A percentile compares a stretch with the other conserved stretches of the same genome.
These are phyloP conservation scores for Alternaria sp. DNA, from an alignment of 2,329 filamentous ascomycete genomes.

Conservation along the genomic window DNA sequence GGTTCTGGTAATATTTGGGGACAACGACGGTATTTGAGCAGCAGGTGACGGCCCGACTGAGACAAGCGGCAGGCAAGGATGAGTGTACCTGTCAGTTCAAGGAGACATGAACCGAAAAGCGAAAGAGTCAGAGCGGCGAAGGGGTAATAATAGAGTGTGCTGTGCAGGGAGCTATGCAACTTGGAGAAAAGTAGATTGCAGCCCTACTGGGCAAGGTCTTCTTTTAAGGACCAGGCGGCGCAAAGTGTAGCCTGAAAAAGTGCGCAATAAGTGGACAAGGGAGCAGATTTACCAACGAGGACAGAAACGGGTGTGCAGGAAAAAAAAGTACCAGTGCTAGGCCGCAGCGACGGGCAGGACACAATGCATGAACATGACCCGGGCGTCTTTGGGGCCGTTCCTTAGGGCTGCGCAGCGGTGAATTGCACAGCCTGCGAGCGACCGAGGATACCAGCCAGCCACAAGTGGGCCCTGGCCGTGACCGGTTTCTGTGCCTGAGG, in stretches of 20 bases:
- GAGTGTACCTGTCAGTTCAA: conserved; percentile 25
- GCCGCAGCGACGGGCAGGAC: conserved; percentile 34
- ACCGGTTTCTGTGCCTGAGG: conserved; percentile 41
- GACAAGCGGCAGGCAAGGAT: conserved; percentile 37
- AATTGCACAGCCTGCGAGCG: conserved; percentile 47
- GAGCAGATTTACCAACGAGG: conserved; percentile 25
- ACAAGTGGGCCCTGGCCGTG: conserved; percentile 33
- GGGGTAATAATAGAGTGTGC: conserved; percentile 31
- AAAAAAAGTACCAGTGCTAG: conserved; percentile 32
- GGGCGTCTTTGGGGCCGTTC: conserved; percentile 35
- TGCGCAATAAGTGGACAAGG: conserved; percentile 33
- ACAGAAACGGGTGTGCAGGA: conserved; percentile 22
- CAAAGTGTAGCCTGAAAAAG: conserved; percentile 47
- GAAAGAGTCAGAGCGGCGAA: conserved; percentile 39
- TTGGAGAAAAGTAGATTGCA: conserved; percentile 31
- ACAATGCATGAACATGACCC: conserved; percentile 36
- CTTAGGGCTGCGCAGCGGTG: conserved; percentile 34
- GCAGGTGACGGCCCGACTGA: conserved; percentile 38
- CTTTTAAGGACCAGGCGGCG: conserved; percentile 41
- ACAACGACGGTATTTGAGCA: conserved; percentile 24
- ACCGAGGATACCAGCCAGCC: conserved; percentile 28
- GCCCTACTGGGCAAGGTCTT: conserved; percentile 34
- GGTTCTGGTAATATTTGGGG: conserved; percentile 11
- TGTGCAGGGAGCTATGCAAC: conserved; percentile 36
- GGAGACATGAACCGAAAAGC: conserved; percentile 25